These are phyloP conservation scores for Candida neerlandica DNA, from an alignment of 1,139 yeast genomes.

Conservation along the genomic window DNA sequence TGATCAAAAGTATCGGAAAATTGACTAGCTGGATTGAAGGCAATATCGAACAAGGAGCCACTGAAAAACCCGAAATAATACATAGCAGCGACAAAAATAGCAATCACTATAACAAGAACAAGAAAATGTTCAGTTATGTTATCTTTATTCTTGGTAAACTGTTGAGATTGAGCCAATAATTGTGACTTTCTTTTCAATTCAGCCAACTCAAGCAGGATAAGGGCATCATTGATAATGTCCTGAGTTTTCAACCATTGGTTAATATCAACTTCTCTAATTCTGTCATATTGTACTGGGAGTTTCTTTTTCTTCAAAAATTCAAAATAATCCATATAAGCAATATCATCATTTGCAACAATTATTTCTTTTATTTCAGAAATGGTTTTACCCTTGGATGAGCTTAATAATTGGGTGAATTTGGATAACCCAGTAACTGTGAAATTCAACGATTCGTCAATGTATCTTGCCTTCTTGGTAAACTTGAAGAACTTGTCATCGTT, in stretches of 20 bases:
- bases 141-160: background rate
- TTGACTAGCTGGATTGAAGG: background rate
- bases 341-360: conserved; percentile 4
- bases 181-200: conserved; percentile 4
- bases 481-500: conserved; percentile 18
- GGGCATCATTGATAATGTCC: background rate
- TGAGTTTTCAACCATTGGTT: background rate
- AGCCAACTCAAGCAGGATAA: background rate
- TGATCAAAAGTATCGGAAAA: background rate
- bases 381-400: background rate
- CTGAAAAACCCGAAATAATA: background rate
- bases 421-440: background rate
- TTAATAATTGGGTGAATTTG: background rate
- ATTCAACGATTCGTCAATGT: conserved; percentile 1
- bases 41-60: background rate
- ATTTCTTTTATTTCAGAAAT: background rate
- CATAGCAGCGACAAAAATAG: background rate
- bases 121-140: background rate
- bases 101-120: background rate
- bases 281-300: conserved; percentile 4
- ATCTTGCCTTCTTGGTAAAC: conserved; percentile 3
- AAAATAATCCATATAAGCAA: conserved; percentile 2
- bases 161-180: background rate
- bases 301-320: background rate
- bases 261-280: conserved; percentile 1